Conservation (phyloP, 176 grass and related monocot genomes). For the Typha latifolia region DNA sequence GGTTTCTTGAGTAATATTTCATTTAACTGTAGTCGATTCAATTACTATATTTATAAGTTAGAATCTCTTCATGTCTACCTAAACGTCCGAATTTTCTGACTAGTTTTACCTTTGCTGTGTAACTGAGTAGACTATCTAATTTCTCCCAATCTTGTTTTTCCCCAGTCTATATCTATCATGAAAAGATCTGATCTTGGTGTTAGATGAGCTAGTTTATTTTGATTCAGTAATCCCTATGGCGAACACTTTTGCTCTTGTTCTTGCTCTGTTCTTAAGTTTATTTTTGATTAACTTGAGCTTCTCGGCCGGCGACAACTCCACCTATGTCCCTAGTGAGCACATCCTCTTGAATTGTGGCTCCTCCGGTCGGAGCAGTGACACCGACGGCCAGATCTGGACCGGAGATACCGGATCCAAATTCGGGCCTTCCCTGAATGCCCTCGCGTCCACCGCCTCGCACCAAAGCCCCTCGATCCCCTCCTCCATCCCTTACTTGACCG, state of each 20-base stretch:
- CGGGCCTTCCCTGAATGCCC: conserved; percentile 23
- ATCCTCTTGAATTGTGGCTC: conserved; percentile 47
- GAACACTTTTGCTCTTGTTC: background rate
- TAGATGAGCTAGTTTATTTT: no score
- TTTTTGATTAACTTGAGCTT: background rate
- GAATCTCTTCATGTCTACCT: no score
- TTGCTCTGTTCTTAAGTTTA: conserved; percentile 14
- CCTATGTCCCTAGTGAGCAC: background rate
- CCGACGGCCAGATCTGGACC: conserved; percentile 19
- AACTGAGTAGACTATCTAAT: no score
- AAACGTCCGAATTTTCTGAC: no score
- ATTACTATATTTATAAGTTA: no score
- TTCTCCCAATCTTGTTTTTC: no score
- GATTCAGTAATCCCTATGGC: no score
- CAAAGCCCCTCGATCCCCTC: conserved; percentile 25
- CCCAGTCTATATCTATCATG: no score
- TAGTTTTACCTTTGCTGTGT: no score
- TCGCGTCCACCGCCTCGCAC: background rate
- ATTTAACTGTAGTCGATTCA: no score
- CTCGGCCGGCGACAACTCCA: conserved; percentile 23
- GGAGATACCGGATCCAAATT: conserved; percentile 41
- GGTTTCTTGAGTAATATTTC: no score
- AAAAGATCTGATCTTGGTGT: no score
- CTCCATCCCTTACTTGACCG: conserved; percentile 14
- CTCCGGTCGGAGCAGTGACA: background rate